phyloP scores from a whole-genome alignment of 805 yeast genomes.

The Candida awuae region DNA sequence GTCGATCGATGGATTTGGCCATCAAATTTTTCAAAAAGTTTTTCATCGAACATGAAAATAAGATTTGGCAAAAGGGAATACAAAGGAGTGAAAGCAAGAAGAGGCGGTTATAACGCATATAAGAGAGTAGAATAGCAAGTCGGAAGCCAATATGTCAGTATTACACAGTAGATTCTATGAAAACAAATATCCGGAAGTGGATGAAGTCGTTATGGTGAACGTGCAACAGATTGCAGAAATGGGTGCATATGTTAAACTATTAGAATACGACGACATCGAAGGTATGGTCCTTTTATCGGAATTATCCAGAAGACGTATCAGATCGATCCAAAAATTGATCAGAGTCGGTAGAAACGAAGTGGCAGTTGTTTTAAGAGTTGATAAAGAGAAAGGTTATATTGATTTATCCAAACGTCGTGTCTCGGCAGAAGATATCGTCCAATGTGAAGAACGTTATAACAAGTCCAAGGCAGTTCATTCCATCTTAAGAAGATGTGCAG shows the following conservation, averaged over 20 bases:
- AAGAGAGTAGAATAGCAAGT: too few relatives aligned
- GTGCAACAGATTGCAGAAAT: constrained; percentile 98
- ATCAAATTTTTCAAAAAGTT: too few relatives aligned
- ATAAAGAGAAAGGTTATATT: constrained; percentile 96
- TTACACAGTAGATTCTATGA: constrained; percentile 95
- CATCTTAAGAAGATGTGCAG: constrained; percentile 97
- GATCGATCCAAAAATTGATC: constrained; percentile 94
- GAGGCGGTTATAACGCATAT: not conserved
- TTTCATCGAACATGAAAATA: too few relatives aligned
- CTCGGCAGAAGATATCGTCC: constrained; percentile 92
- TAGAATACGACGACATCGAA: constrained; percentile 96
- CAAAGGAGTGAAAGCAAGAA: too few relatives aligned
- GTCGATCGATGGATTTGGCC: too few relatives aligned
- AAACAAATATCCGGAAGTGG: constrained; percentile 97
- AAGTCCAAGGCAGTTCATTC: constrained; percentile 97
- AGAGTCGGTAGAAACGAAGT: constrained; percentile 98
- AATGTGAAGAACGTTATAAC: constrained; percentile 96
- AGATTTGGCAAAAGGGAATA: too few relatives aligned
- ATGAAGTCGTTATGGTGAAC: constrained; percentile 97
- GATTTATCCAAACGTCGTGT: constrained; percentile 97
- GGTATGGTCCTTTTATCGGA: constrained; percentile 97
- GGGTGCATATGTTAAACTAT: constrained; percentile 96
- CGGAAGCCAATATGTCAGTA: constrained; percentile 50
- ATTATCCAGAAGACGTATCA: constrained; percentile 95
- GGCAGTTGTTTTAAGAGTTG: constrained; percentile 95